These are phyloP conservation scores for Colletotrichum tropicicola DNA, from an alignment of 2,329 filamentous ascomycete genomes.

Conservation along the genomic window DNA sequence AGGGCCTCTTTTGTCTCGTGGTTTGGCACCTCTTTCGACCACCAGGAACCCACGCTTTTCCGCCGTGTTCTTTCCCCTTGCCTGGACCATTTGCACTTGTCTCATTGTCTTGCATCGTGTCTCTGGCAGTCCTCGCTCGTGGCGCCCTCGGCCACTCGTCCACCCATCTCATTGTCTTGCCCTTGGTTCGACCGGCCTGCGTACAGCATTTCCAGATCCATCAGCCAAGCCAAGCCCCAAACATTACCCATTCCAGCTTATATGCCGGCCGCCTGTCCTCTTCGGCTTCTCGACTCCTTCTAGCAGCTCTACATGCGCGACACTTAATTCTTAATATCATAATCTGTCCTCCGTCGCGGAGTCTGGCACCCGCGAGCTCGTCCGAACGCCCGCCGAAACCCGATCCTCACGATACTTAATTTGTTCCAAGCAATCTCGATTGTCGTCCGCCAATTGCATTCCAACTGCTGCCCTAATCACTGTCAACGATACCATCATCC, in stretches of 20 bases:
- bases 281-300: background rate
- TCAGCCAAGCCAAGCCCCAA: conserved; percentile 13
- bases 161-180: conserved; percentile 23
- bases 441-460: background rate
- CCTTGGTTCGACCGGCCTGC: conserved; percentile 27
- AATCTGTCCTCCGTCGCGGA: conserved; percentile 29
- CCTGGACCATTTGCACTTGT: conserved; percentile 1
- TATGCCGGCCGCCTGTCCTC: conserved; percentile 2
- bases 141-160: conserved; percentile 5
- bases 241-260: conserved; percentile 25
- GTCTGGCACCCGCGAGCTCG: conserved; percentile 29
- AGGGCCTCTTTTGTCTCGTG: background rate
- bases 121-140: conserved; percentile 20
- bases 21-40: conserved; percentile 4
- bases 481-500: no score
- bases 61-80: background rate
- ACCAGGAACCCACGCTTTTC: background rate
- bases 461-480: background rate
- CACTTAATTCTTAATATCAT: conserved; percentile 30
- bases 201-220: conserved; percentile 24
- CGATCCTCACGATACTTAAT: background rate
- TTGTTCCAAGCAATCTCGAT: background rate
- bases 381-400: background rate
- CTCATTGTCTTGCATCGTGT: conserved; percentile 30
- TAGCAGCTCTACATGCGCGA: conserved; percentile 17